Conservation (phyloP, 2,329 filamentous ascomycete genomes). For the Annulohypoxylon truncatum region DNA sequence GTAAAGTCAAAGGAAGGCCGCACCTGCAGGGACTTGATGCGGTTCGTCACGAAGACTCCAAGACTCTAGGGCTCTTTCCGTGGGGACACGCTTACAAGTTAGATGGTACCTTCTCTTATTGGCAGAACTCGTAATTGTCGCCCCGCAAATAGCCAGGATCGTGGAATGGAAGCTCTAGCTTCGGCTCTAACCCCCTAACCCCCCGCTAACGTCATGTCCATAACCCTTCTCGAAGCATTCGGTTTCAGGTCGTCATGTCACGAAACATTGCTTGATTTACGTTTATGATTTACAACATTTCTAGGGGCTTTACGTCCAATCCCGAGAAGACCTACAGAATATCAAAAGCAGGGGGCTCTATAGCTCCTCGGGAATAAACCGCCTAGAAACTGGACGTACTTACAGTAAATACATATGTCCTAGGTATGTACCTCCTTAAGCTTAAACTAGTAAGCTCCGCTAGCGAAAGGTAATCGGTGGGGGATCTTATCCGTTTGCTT, state of each 20-base stretch:
- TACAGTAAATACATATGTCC: no score
- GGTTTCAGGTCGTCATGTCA: slow-evolving; percentile 4
- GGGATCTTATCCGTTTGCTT: slow-evolving; percentile 3
- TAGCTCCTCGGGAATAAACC: background rate
- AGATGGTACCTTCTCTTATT: background rate
- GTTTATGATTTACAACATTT: background rate
- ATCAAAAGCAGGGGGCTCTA: background rate
- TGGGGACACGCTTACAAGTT: slow-evolving; percentile 28
- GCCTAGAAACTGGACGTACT: background rate
- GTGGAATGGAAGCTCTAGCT: slow-evolving; percentile 10
- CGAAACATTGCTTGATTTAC: slow-evolving; percentile 5
- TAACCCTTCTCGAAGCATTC: background rate
- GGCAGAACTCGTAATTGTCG: background rate
- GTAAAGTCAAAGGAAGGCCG: slow-evolving; percentile 15
- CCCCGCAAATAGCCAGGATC: slow-evolving; percentile 14
- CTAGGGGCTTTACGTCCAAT: background rate
- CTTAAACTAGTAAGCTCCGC: background rate
- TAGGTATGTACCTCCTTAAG: no score
- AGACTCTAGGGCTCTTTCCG: slow-evolving; percentile 4
- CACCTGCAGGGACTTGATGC: slow-evolving; percentile 27
- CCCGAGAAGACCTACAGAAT: background rate
- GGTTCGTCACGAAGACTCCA: slow-evolving; percentile 11
- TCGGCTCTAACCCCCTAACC: background rate
- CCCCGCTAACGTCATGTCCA: slow-evolving; percentile 34
- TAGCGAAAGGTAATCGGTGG: background rate